Evolutionary conservation across 2,329 filamentous ascomycete species (phyloP), one percentile per base, ranked within the genome.

Genomic region (Arachnomyces sp.): DNA sequence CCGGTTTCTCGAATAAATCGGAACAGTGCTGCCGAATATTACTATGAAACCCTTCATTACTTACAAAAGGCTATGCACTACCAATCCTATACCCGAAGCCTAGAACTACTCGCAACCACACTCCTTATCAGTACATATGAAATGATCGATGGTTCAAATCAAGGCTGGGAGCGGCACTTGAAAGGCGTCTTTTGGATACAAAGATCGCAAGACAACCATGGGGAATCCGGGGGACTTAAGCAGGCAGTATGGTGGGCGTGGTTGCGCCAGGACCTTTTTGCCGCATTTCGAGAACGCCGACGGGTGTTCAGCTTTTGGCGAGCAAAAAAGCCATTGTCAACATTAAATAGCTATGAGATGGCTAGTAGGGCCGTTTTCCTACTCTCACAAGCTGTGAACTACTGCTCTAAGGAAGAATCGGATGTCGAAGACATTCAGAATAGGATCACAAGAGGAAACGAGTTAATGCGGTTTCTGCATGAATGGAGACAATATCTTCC

Each of bases 111-210:
- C 18, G 72, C 74, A 0, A 82, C 77, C 0, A 71, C 75, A 0
- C 60, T 81, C 1, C 66, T 80, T 12, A 74, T 82, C 21, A 78
- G 74, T 9, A 76, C 75, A 0, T 82, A 81, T 47, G 78, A 82
- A 55, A 82, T 82, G 78, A 70, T 81, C n/a, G 74, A 78, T 38
- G 73, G 70, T 3, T 70, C 71, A 4, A 68, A 70, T 13, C 55
- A 73, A 55, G 70, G 68, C 33, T 82, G 78, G 35, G 21, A 37
- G n/a, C 21, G n/a, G 7, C 21, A 82, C 51, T 61, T 82, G 0
- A 75, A 80, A 50, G 78, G 78, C 0, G 75, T 80, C 1, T 82
- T 81, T 47, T 80, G 77, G 73, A 81, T 82, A 12, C 73, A 80
- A 42, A 62, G 77, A n/a, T 77, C 72, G 0, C 75, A 78, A 38